Evolutionary conservation across 2,329 filamentous ascomycete genomes (phyloP).

Genomic region (Alternaria consortialis): DNA sequence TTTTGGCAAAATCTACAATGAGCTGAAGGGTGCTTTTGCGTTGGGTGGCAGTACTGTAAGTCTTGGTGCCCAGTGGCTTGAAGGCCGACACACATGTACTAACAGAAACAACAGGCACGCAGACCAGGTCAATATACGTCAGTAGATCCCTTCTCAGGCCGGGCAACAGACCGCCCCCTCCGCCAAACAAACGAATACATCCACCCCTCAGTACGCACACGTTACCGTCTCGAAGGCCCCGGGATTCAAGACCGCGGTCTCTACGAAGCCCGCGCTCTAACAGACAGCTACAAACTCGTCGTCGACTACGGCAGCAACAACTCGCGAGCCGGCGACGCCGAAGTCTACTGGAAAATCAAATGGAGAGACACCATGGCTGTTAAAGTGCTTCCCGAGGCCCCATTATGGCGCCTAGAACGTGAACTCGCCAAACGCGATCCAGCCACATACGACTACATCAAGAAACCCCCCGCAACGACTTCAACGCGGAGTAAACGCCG

Average conservation of each 20-base stretch:
- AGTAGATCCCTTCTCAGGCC: conserved; percentile 56
- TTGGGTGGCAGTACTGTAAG: conserved; percentile 55
- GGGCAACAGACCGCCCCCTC: conserved; percentile 55
- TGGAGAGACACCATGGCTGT: conserved; percentile 50
- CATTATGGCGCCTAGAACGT: conserved; percentile 56
- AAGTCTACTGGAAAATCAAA: conserved; percentile 55
- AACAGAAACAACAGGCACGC: conserved; percentile 41
- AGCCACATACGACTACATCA: conserved; percentile 54
- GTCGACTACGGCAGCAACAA: conserved; percentile 52
- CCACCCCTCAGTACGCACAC: conserved; percentile 59
- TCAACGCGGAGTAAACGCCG: conserved; percentile 24
- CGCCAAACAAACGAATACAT: conserved; percentile 62
- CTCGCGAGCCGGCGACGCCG: conserved; percentile 43
- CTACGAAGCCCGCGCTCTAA: conserved; percentile 57
- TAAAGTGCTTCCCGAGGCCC: conserved; percentile 55
- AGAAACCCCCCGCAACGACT: conserved; percentile 44
- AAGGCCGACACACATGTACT: background rate
- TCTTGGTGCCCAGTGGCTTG: background rate
- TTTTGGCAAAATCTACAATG: conserved; percentile 58
- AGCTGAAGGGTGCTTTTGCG: conserved; percentile 57
- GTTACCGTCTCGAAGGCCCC: conserved; percentile 57
- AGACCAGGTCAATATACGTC: conserved; percentile 59
- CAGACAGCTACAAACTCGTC: conserved; percentile 58
- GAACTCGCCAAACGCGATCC: conserved; percentile 54
- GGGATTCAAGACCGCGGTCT: conserved; percentile 56